Conservation (phyloP, 768 basidiomycete genomes). For the Rossbeevera mucosa region DNA sequence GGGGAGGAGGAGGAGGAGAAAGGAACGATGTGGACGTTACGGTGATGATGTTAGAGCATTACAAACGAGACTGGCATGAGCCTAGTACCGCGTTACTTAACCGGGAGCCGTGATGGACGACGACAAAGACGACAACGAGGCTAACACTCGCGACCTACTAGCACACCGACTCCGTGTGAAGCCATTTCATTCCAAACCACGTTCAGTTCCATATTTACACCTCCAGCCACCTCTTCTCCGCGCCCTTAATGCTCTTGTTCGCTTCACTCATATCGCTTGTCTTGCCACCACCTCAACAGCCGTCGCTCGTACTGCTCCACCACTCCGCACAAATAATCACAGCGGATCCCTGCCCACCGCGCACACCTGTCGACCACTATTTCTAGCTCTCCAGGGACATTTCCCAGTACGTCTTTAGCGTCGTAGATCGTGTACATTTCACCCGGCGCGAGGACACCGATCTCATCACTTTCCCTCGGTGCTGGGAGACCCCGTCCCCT, state of each 20-base stretch:
- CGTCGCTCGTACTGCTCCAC: slow-evolving; percentile 67
- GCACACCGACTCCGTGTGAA: slow-evolving; percentile 12
- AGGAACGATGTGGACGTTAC: slow-evolving; percentile 16
- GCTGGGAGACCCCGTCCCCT: slow-evolving; percentile 9
- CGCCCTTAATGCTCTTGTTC: slow-evolving; percentile 15
- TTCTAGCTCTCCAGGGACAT: slow-evolving; percentile 46
- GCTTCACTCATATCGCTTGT: slow-evolving; percentile 17
- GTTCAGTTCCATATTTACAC: background rate
- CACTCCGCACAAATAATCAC: slow-evolving; percentile 48
- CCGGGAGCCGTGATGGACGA: slow-evolving; percentile 5
- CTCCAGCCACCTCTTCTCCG: background rate
- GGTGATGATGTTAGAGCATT: slow-evolving; percentile 26
- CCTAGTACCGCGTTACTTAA: slow-evolving; percentile 18
- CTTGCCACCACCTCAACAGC: slow-evolving; percentile 47
- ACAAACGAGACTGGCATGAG: slow-evolving; percentile 32
- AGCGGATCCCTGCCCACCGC: slow-evolving; percentile 50
- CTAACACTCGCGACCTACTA: background rate
- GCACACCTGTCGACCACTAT: slow-evolving; percentile 50
- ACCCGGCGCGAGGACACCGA: slow-evolving; percentile 44
- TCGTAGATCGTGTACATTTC: slow-evolving; percentile 61
- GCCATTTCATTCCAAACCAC: background rate
- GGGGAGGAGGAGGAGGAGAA: slow-evolving; percentile 17
- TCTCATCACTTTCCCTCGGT: slow-evolving; percentile 4
- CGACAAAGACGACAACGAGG: slow-evolving; percentile 9
- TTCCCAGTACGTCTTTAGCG: slow-evolving; percentile 62